phyloP scores from a whole-genome alignment of 352 stramenopile genomes.

The Phytophthora rubi region DNA sequence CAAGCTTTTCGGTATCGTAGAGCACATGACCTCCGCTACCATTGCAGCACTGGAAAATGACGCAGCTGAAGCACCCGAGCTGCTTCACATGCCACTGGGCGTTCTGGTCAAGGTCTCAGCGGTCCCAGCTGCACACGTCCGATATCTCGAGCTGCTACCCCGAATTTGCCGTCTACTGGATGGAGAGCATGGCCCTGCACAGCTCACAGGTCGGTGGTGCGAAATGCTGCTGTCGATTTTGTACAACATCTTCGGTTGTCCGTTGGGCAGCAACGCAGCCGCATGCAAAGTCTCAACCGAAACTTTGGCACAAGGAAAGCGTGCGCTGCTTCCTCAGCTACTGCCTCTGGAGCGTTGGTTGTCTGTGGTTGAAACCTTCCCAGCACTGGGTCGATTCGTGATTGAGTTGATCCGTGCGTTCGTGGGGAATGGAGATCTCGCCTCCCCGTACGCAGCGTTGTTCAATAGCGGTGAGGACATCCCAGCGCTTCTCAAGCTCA shows the following conservation, averaged over 20 bases:
- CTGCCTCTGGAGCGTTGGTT: slow-evolving; percentile 65
- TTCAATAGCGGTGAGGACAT: slow-evolving; percentile 69
- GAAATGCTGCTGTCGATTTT: slow-evolving; percentile 57
- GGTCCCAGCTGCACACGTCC: slow-evolving; percentile 37
- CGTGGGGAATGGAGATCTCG: slow-evolving; percentile 32
- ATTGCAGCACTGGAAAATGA: slow-evolving; percentile 4
- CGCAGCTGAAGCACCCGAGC: slow-evolving; percentile 23
- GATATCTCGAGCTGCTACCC: slow-evolving; percentile 49
- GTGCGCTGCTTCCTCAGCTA: slow-evolving; percentile 53
- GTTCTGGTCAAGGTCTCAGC: slow-evolving; percentile 60
- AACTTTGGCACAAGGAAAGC: slow-evolving; percentile 36
- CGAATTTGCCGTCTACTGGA: slow-evolving; percentile 35
- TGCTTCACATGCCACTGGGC: slow-evolving; percentile 48
- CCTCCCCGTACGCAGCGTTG: slow-evolving; percentile 32
- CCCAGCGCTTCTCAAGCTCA: slow-evolving; percentile 51
- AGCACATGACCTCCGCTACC: slow-evolving; percentile 18
- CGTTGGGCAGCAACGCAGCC: slow-evolving; percentile 17
- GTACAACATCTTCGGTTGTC: slow-evolving; percentile 69
- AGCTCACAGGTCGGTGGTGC: slow-evolving; percentile 27
- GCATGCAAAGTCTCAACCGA: slow-evolving; percentile 10
- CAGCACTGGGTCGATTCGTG: slow-evolving; percentile 45
- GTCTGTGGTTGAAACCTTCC: slow-evolving; percentile 35
- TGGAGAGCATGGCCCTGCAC: slow-evolving; percentile 22
- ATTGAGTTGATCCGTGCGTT: slow-evolving; percentile 66
- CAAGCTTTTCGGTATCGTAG: slow-evolving; percentile 58